Percentiles rank a stretch among this genome's conserved stretches.
These are phyloP conservation scores for Hyaloscypha bicolor DNA, from an alignment of 495 filamentous ascomycete genomes.

Conservation along the genomic window DNA sequence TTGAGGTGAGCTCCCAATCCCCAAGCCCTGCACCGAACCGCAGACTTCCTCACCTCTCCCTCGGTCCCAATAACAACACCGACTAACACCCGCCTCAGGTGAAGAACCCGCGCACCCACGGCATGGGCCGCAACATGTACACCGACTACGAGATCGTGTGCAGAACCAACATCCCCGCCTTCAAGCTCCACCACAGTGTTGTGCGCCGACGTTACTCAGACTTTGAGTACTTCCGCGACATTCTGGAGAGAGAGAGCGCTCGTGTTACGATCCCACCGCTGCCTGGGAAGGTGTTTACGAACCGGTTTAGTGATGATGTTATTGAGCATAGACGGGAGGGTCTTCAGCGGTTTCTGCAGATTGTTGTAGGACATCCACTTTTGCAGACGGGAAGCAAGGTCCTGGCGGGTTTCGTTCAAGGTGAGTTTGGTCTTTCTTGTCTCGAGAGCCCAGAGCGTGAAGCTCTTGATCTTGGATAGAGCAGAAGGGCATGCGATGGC, in stretches of 20 bases:
- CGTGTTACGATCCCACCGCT: conserved; percentile 94
- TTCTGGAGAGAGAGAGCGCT: conserved; percentile 91
- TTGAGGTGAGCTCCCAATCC: conserved; percentile 66
- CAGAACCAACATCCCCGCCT: conserved; percentile 97
- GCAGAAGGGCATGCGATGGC: not conserved
- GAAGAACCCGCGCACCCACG: conserved; percentile 92
- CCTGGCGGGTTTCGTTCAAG: conserved; percentile 92
- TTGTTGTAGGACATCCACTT: conserved; percentile 94
- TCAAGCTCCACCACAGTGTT: conserved; percentile 80
- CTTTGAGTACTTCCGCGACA: conserved; percentile 98
- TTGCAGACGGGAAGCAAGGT: conserved; percentile 98
- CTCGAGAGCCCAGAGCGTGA: not conserved
- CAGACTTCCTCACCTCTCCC: conserved; percentile 3
- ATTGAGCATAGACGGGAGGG: conserved; percentile 94
- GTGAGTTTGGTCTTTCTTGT: conserved; percentile 52
- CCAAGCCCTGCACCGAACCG: not conserved
- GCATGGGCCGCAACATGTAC: conserved; percentile 93
- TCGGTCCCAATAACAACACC: not conserved
- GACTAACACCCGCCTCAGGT: conserved; percentile 56
- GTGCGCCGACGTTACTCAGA: conserved; percentile 95
- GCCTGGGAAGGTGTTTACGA: conserved; percentile 97
- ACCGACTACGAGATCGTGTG: conserved; percentile 98
- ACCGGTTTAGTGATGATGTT: conserved; percentile 96
- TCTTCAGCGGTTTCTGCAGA: conserved; percentile 93
- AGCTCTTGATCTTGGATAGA: not conserved